Evolutionary conservation across 495 filamentous ascomycete species (phyloP).

Genomic region (Chaetomium tenue): DNA sequence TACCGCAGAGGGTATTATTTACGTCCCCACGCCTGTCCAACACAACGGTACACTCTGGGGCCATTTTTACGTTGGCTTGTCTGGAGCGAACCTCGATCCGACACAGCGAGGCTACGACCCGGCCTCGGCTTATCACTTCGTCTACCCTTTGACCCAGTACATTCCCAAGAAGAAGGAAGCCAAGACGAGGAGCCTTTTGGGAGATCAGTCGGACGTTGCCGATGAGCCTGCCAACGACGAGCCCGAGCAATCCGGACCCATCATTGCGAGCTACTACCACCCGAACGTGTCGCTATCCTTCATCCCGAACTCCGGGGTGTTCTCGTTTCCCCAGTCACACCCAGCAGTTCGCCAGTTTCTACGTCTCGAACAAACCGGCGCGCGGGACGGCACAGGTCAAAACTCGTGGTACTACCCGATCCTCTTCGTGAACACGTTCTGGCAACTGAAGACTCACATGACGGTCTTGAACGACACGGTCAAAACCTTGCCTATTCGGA

Average conservation of each 20-base stretch:
- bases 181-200: conserved; percentile 87
- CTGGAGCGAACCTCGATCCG: conserved; percentile 74
- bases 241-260: conserved; percentile 57
- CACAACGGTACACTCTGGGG: conserved; percentile 92
- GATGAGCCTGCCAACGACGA: conserved; percentile 45
- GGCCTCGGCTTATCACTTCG: conserved; percentile 74
- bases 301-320: conserved; percentile 73
- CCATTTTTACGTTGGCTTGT: conserved; percentile 82
- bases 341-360: conserved; percentile 75
- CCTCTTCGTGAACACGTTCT: conserved; percentile 91
- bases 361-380: conserved; percentile 67
- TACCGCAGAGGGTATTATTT: conserved; percentile 71
- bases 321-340: conserved; percentile 64
- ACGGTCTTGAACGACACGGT: conserved; percentile 89
- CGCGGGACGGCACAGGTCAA: conserved; percentile 76
- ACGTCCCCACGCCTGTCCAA: conserved; percentile 76
- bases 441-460: conserved; percentile 92
- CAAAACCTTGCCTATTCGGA: conserved; percentile 73
- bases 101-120: conserved; percentile 65
- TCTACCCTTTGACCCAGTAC: conserved; percentile 82
- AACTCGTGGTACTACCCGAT: conserved; percentile 97
- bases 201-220: conserved; percentile 51
- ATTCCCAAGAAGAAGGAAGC: conserved; percentile 84
- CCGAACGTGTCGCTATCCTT: conserved; percentile 89
- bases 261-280: conserved; percentile 85